A percentile compares a stretch with the other conserved stretches of the same genome.
These are phyloP conservation scores for Wickerhamiella vanderwaltii DNA, from an alignment of 805 yeast genomes.

Conservation along the genomic window DNA sequence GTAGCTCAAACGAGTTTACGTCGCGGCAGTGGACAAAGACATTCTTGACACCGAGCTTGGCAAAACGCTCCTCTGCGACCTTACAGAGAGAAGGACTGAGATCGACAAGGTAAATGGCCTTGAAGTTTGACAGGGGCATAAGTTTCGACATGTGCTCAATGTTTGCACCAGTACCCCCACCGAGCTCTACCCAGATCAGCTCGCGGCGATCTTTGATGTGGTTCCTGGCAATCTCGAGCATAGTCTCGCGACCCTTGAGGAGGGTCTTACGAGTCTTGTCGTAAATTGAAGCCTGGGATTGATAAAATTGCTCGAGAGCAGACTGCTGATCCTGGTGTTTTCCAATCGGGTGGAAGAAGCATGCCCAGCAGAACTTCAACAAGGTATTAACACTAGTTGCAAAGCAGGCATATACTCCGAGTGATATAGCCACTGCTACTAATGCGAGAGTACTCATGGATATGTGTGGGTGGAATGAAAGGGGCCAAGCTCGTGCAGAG, in stretches of 20 bases:
- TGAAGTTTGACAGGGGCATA: slow-evolving; percentile 40
- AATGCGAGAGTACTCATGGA: background rate
- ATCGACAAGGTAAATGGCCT: slow-evolving; percentile 60
- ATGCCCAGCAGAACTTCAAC: slow-evolving; percentile 33
- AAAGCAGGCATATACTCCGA: slow-evolving; percentile 2
- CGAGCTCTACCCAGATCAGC: slow-evolving; percentile 35
- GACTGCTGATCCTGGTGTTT: slow-evolving; percentile 40
- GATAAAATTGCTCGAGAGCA: slow-evolving; percentile 57
- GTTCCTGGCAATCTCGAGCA: slow-evolving; percentile 44
- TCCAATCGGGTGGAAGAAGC: slow-evolving; percentile 49
- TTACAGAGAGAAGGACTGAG: slow-evolving; percentile 66
- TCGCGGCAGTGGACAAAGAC: slow-evolving; percentile 63
- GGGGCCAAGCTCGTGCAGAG: background rate
- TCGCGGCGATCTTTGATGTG: slow-evolving; percentile 35
- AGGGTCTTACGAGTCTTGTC: slow-evolving; percentile 57
- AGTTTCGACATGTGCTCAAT: slow-evolving; percentile 60
- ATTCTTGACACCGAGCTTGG: slow-evolving; percentile 38
- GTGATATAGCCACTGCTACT: background rate
- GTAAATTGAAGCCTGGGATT: slow-evolving; percentile 64
- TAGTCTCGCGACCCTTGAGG: slow-evolving; percentile 58
- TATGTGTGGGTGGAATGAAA: background rate
- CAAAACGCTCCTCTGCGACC: slow-evolving; percentile 51
- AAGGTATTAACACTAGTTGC: slow-evolving; percentile 4
- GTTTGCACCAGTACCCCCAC: slow-evolving; percentile 80
- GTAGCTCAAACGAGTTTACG: slow-evolving; percentile 56